Evolutionary conservation across 208 protist species (phyloP), one percentile per base, ranked within the genome.

Genomic region (Trypanosoma rangeli): DNA sequence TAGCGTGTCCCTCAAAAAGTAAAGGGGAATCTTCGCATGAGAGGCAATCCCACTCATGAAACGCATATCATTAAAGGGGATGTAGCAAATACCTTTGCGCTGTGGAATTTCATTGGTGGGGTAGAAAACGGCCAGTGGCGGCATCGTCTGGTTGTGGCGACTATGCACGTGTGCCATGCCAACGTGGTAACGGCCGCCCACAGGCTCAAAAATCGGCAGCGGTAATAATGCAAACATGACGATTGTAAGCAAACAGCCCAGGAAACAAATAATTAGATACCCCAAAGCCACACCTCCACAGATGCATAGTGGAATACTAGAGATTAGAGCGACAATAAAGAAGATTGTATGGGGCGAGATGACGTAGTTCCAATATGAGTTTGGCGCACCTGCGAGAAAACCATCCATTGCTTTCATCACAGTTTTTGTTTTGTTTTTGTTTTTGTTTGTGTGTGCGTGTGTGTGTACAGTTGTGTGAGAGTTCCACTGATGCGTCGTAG

Each of bases 41-140:
- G 44, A 31, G 24, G 88, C 76, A 50, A 96, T 70, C 1, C 88
- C 91, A 9, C 59, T 63, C 5, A 92, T 20, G 68, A 86, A 96
- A 24, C 76, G 52, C 13, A 42, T 29, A 56, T 96, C 91, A 24
- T 67, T 48, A 54, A 91, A 93, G 0, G 87, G 88, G 5, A 96
- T 16, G 70, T 87, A 94, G 13, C 39, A 35, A 12, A 59, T 10
- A 73, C 75, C 24, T 42, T 61, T 52, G 0, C n/a, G 24, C 5
- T 46, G 24, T 13, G 77, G 59, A 1, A 35, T 55, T 22, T 50
- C 46, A 24, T 60, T 75, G 3, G 83, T 88, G 5, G 90, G 90
- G 70, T 94, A 93, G 57, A 89, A 87, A 1, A 88, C 58, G 8
- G 81, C 84, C 54, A 96, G 16, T 22, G 90, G 90, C 16, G 87